Evolutionary conservation across 768 basidiomycete species (phyloP).

Genomic region (Cystofilobasidium macerans): DNA sequence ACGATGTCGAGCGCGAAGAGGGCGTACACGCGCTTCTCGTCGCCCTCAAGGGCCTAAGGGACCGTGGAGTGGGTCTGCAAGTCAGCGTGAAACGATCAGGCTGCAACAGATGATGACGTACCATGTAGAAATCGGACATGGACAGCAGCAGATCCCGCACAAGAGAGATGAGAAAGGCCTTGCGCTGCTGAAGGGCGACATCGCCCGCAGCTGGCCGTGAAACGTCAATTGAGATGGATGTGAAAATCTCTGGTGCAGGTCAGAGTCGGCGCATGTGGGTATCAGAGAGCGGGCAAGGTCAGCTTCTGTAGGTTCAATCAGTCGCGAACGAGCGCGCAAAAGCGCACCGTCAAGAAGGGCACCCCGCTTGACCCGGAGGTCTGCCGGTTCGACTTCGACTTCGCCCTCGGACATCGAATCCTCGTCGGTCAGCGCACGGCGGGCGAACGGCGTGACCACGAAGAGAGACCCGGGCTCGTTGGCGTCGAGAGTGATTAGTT

Average conservation of each 20-base stretch:
- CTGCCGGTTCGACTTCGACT: slow-evolving; percentile 20
- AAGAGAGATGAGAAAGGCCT: slow-evolving; percentile 15
- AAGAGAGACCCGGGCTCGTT: slow-evolving; percentile 7
- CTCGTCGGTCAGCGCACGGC: neutral
- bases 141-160: slow-evolving; percentile 17
- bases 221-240: slow-evolving; percentile 36
- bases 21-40: neutral
- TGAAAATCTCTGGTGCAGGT: slow-evolving; percentile 46
- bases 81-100: neutral
- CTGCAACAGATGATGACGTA: neutral
- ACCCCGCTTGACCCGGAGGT: slow-evolving; percentile 22
- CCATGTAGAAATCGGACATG: slow-evolving; percentile 1
- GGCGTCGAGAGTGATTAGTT: slow-evolving; percentile 24
- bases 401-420: neutral
- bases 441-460: slow-evolving; percentile 11
- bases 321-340: neutral
- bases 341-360: slow-evolving; percentile 26
- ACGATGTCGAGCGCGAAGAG: slow-evolving; percentile 4
- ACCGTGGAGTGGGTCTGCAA: too few species aligned
- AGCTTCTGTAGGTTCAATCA: too few species aligned
- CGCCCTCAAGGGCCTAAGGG: neutral
- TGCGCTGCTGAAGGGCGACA: slow-evolving; percentile 6
- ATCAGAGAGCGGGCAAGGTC: too few species aligned
- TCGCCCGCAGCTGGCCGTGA: slow-evolving; percentile 9
- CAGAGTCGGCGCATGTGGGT: too few species aligned